These are phyloP conservation scores for Ichthyophonus hoferi DNA, from an alignment of 208 protist species.

Conservation along the genomic window DNA sequence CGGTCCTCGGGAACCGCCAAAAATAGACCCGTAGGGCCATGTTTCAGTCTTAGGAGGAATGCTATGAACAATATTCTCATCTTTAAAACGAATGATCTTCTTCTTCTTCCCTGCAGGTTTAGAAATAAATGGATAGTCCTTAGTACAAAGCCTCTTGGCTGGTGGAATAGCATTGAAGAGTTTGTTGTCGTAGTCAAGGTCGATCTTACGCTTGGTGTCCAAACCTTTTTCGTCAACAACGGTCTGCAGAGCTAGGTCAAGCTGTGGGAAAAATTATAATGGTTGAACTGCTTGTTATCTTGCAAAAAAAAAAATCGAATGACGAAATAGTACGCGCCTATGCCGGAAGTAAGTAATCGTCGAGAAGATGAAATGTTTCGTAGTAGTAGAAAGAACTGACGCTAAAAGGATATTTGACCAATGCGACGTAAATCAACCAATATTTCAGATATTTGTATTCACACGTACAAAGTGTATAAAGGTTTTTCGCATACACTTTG, in stretches of 20 bases:
- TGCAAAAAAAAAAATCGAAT: too few relatives aligned
- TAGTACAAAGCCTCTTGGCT: not conserved
- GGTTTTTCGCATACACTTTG: too few relatives aligned
- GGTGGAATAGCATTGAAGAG: not conserved
- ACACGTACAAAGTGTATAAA: too few relatives aligned
- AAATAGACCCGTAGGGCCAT: slow-evolving; percentile 22
- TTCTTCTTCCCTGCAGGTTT: not conserved
- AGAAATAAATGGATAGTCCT: not conserved
- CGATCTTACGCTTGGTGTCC: not conserved
- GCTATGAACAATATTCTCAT: not conserved
- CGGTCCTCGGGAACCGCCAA: not conserved
- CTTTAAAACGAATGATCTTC: not conserved
- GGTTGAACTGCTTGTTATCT: too few relatives aligned
- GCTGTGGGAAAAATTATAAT: not conserved
- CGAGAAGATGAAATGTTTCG: too few relatives aligned
- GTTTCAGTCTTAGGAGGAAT: slow-evolving; percentile 23
- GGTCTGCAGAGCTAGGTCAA: not conserved
- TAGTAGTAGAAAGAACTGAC: too few relatives aligned
- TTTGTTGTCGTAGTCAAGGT: not conserved
- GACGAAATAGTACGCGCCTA: too few relatives aligned
- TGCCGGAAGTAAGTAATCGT: too few relatives aligned
- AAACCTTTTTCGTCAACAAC: not conserved
- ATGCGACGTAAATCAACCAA: too few relatives aligned
- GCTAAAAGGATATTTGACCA: too few relatives aligned
- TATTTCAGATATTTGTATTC: too few relatives aligned